These are phyloP conservation scores for Talaromyces wortmannii DNA, from an alignment of 495 filamentous ascomycete genomes.

Conservation along the genomic window DNA sequence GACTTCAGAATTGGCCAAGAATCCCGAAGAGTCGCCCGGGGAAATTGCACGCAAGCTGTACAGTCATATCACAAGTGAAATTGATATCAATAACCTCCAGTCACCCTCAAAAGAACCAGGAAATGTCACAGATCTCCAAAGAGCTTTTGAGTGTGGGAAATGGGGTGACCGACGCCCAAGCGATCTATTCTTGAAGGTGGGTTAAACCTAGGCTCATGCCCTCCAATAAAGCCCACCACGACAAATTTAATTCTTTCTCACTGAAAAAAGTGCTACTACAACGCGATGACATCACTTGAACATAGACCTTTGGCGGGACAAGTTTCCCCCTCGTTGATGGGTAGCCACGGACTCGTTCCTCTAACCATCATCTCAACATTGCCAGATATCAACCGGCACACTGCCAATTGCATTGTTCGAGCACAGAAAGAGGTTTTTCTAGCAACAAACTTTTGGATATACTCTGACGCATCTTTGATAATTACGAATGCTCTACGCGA, in stretches of 20 bases:
- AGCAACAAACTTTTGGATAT: slow-evolving; percentile 69
- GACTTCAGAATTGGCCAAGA: slow-evolving; percentile 44
- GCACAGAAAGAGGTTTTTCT: slow-evolving; percentile 67
- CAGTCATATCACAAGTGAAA: slow-evolving; percentile 10
- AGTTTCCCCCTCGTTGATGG: slow-evolving; percentile 66
- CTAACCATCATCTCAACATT: slow-evolving; percentile 63
- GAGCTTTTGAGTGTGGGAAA: slow-evolving; percentile 53
- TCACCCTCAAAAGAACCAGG: slow-evolving; percentile 10
- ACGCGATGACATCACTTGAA: slow-evolving; percentile 55
- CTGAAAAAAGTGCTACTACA: slow-evolving; percentile 51
- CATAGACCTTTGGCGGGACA: slow-evolving; percentile 47
- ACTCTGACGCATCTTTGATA: slow-evolving; percentile 57
- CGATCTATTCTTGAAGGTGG: slow-evolving; percentile 56
- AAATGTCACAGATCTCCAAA: slow-evolving; percentile 36
- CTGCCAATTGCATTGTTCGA: slow-evolving; percentile 67
- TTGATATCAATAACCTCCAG: neutral
- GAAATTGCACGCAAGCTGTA: slow-evolving; percentile 51
- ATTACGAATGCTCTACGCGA: slow-evolving; percentile 64
- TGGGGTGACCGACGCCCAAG: slow-evolving; percentile 60
- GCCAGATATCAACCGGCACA: slow-evolving; percentile 64
- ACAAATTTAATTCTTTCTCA: no score
- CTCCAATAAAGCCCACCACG: no score
- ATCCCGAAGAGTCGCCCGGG: slow-evolving; percentile 43
- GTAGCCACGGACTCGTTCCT: slow-evolving; percentile 57
- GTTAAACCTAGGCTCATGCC: no score